These are phyloP conservation scores for Dicorynia guianensis DNA, from an alignment of 306 rosid species.

Conservation along the genomic window DNA sequence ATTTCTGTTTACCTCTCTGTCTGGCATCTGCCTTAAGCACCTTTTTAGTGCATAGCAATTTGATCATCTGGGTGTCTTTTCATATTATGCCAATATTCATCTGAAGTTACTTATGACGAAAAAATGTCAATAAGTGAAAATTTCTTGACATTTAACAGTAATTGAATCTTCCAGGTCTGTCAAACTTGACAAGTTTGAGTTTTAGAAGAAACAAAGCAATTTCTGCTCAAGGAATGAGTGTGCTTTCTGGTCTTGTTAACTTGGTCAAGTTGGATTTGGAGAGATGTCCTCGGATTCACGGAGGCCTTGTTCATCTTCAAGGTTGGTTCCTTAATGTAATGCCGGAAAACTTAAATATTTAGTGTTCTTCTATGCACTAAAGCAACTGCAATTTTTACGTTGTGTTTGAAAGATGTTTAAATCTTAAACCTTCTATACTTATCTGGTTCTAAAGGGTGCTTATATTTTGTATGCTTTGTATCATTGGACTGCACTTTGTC, in stretches of 20 bases:
- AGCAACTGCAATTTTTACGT: not conserved
- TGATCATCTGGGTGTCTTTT: conserved; percentile 16
- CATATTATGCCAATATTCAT: conserved; percentile 3
- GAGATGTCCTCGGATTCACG: conserved; percentile 92
- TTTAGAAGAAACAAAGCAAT: conserved; percentile 82
- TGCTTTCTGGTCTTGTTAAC: conserved; percentile 65
- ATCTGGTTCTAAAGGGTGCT: conserved; percentile 14
- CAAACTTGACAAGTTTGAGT: conserved; percentile 82
- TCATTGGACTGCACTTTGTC: not conserved
- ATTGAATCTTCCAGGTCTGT: conserved; percentile 68
- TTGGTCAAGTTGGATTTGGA: conserved; percentile 91
- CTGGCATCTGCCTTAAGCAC: conserved; percentile 17
- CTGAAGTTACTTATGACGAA: conserved; percentile 18
- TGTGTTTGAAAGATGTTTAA: not conserved
- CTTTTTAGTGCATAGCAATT: not conserved
- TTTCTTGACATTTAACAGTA: conserved; percentile 34
- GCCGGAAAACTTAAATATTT: conserved; percentile 10
- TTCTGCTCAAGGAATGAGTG: conserved; percentile 84
- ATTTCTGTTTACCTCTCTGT: conserved; percentile 16
- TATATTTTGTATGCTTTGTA: not conserved
- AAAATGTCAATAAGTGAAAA: conserved; percentile 15
- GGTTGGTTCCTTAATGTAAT: conserved; percentile 55
- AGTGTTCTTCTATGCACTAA: conserved; percentile 24
- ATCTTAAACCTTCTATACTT: conserved; percentile 7
- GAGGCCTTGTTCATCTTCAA: conserved; percentile 83